Base-by-base conservation (phyloP, 192 early-diverging fungal genomes). In the Mortierella alpina region DNA sequence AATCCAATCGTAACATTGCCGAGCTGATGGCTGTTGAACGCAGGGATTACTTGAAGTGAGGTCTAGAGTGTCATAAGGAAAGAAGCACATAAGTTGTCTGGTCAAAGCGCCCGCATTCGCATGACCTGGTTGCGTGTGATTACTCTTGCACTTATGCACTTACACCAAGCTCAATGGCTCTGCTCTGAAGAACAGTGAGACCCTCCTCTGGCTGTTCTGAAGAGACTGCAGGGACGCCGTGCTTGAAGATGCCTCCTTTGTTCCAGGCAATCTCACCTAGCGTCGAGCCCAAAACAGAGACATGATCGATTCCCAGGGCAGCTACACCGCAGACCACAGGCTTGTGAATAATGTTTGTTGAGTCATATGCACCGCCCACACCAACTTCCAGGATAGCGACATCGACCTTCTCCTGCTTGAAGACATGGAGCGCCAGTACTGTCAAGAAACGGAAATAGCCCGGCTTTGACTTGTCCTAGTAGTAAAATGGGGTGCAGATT, bases 401-500 rank as follows among this genome's bases (percentile, higher is more conserved):
- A 67, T 96, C 93, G 5, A 96, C 93, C 58, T 90, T 82, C 70
- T 98, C 95, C 17, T 83, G 83, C 68, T 96, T 82, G 77, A 99
- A 98, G 6, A 85, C 85, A 82, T 98, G 96, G 63, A 93, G 93
- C 0, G 98, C 95, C 85, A 99, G 84, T 47, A 98, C 79, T 5
- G 96, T 96, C 69, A 99, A 84, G 82, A 91, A 98, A 60, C 96
- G 84, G 68, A 98, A 99, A 73, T 99, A 99, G 31, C 88, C 88
- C 18, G 96, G 93, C 42, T 83, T 89, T 5, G 73, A 90, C 76
- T 87, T 87, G 63, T 86, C 85, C 66, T 81, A 65, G 52, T 39
- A 61, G 47, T 10, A n/a, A 39, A 61, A 31, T 42, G 17, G 14
- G 15, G 40, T 5, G 63, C 5, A 66, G 11, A 42, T 42, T 22